phyloP scores from a whole-genome alignment of 345 rosid genomes.

The Capsella bursapastoris region DNA sequence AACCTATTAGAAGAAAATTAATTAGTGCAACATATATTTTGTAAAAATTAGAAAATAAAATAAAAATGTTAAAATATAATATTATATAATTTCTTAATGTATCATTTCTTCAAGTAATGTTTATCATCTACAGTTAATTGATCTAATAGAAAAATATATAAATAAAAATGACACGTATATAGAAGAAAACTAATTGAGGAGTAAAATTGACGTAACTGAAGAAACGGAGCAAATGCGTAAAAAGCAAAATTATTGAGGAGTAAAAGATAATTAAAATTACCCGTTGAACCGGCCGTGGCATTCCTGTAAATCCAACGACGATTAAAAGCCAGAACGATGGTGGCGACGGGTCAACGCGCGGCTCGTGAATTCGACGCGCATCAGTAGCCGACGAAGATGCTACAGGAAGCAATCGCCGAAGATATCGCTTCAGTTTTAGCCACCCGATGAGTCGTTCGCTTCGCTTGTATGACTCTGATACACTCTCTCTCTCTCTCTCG shows the following conservation, averaged over 20 bases:
- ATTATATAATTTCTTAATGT: neutral
- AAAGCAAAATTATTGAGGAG: constrained; percentile 1
- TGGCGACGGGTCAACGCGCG: constrained; percentile 30
- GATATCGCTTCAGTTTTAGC: neutral
- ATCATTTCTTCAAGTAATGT: neutral
- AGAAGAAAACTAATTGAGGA: neutral
- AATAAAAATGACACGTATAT: too few species aligned
- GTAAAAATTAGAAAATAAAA: neutral
- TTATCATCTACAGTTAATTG: neutral
- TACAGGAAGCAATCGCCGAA: constrained; percentile 45
- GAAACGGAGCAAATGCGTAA: neutral
- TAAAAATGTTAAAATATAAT: neutral
- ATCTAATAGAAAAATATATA: neutral
- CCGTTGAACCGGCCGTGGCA: constrained; percentile 6
- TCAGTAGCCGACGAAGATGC: constrained; percentile 52
- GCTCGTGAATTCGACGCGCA: constrained; percentile 64
- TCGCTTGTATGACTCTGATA: too few species aligned
- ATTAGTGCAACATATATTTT: neutral
- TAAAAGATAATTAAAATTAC: neutral
- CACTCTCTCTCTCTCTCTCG: too few species aligned
- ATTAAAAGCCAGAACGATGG: constrained; percentile 53
- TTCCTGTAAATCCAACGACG: constrained; percentile 48
- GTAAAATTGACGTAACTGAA: neutral
- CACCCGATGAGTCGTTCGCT: too few species aligned
- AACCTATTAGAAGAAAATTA: constrained; percentile 6